A percentile compares a stretch with the other conserved stretches of the same genome.
These are phyloP conservation scores for Ogataea sp. DNA, from an alignment of 805 yeast genomes.

Conservation along the genomic window DNA sequence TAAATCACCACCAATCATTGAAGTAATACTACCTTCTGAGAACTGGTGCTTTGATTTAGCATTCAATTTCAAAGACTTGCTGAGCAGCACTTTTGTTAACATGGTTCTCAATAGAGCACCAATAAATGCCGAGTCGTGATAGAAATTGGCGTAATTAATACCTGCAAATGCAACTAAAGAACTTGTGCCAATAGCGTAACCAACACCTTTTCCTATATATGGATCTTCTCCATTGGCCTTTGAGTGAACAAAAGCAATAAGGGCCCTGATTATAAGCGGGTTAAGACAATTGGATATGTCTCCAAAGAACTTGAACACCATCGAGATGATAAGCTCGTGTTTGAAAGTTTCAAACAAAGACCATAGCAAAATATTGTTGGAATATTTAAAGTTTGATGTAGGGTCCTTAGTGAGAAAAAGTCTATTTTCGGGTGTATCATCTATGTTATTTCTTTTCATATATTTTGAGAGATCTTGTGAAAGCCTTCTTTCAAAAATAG, in stretches of 20 bases:
- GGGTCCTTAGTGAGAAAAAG: constrained; percentile 6
- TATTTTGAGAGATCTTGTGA: constrained; percentile 25
- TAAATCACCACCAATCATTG: constrained; percentile 74
- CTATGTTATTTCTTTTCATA: constrained; percentile 21
- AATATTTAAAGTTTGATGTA: constrained; percentile 34
- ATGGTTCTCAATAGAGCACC: constrained; percentile 71
- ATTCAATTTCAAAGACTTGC: constrained; percentile 58
- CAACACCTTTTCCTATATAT: constrained; percentile 54
- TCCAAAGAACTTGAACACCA: constrained; percentile 33
- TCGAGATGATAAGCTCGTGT: constrained; percentile 32
- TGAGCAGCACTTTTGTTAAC: constrained; percentile 60
- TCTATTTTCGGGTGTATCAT: constrained; percentile 28
- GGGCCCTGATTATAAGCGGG: constrained; percentile 57
- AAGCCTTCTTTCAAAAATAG: constrained; percentile 23
- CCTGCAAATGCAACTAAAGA: constrained; percentile 43
- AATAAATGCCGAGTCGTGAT: constrained; percentile 48
- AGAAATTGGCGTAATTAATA: constrained; percentile 49
- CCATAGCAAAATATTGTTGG: constrained; percentile 32
- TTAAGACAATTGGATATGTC: constrained; percentile 47
- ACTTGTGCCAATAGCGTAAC: constrained; percentile 66
- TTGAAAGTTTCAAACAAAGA: constrained; percentile 44
- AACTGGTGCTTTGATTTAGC: constrained; percentile 48
- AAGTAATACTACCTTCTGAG: constrained; percentile 66
- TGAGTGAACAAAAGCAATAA: constrained; percentile 56
- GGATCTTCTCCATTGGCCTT: constrained; percentile 34